Evolutionary conservation across 306 rosid species (phyloP), one percentile per base, ranked within the genome.

Genomic region (Trifolium subterraneum): DNA sequence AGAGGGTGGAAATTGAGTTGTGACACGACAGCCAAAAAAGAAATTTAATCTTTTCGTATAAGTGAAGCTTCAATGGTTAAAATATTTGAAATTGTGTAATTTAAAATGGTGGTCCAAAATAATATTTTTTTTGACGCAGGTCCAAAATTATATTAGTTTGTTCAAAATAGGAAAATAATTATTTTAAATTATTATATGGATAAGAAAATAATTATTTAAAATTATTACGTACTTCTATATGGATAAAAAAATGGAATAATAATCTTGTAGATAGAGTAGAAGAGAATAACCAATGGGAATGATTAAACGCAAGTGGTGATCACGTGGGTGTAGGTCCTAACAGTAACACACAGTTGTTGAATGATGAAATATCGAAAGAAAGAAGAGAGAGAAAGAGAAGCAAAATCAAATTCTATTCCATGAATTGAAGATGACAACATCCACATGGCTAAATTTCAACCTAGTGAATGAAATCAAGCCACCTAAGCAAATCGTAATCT

Each of bases 401-500:
- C 4, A 15, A 64, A 38, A 79, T 66, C 81, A 70, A 74, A 72
- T 60, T 42, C 52, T 35, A 65, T 16, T 42, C 52, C 35, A 65
- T 16, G 63, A 50, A 23, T 38, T 36, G 10, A 64, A 52, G 64
- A 78, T 35, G 58, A 48, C 55, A 56, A 76, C 31, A 60, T 77
- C 80, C 84, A 81, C 59, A 56, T 76, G 85, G 83, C 73, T 2
- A 0, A 27, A 61, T 74, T 58, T 81, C 25, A 0, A 74, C 68
- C 81, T 36, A 55, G 70, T 78, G 73, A 81, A 81, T 81, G 38
- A 81, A 72, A 81, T 78, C 41, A 2, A 1, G 31, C 59, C 87
- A 79, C 67, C 56, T 64, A 61, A 80, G 77, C 75, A 80, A 80
- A 80, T 70, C 80, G 74, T 83, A 85, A 84, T 86, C 88, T 85